Evolutionary conservation across 2,329 filamentous ascomycete species (phyloP).

Genomic region (Nemania serpens): DNA sequence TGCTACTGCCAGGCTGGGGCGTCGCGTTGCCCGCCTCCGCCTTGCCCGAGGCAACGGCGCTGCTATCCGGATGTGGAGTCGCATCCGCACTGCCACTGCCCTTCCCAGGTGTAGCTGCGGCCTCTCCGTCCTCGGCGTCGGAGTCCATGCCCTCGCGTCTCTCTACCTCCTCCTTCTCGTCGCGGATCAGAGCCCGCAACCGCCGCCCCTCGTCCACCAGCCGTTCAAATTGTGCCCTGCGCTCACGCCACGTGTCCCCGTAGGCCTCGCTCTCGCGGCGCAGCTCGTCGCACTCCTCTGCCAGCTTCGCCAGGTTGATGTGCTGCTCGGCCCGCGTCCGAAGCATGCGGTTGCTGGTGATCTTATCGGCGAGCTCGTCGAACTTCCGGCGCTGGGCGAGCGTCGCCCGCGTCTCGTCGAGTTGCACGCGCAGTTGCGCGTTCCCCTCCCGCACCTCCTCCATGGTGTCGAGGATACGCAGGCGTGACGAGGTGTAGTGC

Average conservation of each 20-base stretch:
- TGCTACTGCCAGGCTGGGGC: conserved; percentile 52
- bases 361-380: conserved; percentile 85
- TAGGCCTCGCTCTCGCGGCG: conserved; percentile 84
- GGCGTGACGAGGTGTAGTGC: conserved; percentile 80
- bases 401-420: conserved; percentile 76
- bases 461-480: conserved; percentile 77
- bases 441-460: conserved; percentile 79
- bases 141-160: conserved; percentile 80
- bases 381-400: conserved; percentile 82
- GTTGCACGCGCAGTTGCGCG: conserved; percentile 69
- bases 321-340: conserved; percentile 84
- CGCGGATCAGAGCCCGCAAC: conserved; percentile 81
- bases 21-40: conserved; percentile 40
- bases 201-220: conserved; percentile 93
- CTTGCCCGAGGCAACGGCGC: conserved; percentile 31
- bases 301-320: conserved; percentile 76
- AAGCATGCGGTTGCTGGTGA: conserved; percentile 78
- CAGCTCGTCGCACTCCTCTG: conserved; percentile 85
- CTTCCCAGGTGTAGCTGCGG: conserved; percentile 44
- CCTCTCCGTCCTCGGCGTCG: conserved; percentile 64
- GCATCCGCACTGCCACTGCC: conserved; percentile 51
- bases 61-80: conserved; percentile 55
- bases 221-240: conserved; percentile 81
- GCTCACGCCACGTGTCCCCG: conserved; percentile 80
- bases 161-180: conserved; percentile 95